These are phyloP conservation scores for Wickerhamomyces mucosus DNA, from an alignment of 805 yeast genomes.

Conservation along the genomic window DNA sequence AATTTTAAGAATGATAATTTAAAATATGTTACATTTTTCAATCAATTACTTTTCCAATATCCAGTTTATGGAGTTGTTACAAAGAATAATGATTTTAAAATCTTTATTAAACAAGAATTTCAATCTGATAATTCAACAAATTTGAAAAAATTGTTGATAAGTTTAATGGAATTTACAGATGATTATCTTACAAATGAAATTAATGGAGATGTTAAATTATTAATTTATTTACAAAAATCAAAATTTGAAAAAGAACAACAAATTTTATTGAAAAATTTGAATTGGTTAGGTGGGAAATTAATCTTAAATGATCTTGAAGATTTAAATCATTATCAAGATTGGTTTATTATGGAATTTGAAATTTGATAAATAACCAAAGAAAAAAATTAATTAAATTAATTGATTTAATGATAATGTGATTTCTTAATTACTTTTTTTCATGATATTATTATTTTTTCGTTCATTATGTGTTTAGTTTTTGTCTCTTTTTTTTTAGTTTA, in stretches of 20 bases:
- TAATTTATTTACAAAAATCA: constrained; percentile 14
- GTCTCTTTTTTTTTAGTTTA: no score
- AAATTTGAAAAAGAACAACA: constrained; percentile 18
- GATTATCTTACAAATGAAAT: constrained; percentile 12
- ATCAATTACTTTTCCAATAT: constrained; percentile 11
- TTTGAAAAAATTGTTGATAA: constrained; percentile 17
- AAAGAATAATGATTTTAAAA: constrained; percentile 8
- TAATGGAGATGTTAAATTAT: constrained; percentile 6
- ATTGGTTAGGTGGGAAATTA: constrained; percentile 20
- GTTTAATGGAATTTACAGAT: constrained; percentile 15
- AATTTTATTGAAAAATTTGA: constrained; percentile 16
- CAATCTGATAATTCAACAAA: constrained; percentile 12
- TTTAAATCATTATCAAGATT: constrained; percentile 16
- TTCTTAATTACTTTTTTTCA: no score
- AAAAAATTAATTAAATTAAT: no score
- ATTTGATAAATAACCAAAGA: no score
- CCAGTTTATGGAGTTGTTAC: constrained; percentile 17
- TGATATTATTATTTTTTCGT: no score
- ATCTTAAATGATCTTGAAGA: constrained; percentile 12
- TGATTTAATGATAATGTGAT: no score
- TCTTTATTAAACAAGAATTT: constrained; percentile 16
- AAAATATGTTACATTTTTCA: constrained; percentile 13
- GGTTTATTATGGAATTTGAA: constrained; percentile 22
- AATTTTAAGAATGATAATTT: constrained; percentile 11
- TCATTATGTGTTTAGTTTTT: no score